phyloP scores from a whole-genome alignment of 495 filamentous ascomycete species.

The Rhizodiscina lignyota region DNA sequence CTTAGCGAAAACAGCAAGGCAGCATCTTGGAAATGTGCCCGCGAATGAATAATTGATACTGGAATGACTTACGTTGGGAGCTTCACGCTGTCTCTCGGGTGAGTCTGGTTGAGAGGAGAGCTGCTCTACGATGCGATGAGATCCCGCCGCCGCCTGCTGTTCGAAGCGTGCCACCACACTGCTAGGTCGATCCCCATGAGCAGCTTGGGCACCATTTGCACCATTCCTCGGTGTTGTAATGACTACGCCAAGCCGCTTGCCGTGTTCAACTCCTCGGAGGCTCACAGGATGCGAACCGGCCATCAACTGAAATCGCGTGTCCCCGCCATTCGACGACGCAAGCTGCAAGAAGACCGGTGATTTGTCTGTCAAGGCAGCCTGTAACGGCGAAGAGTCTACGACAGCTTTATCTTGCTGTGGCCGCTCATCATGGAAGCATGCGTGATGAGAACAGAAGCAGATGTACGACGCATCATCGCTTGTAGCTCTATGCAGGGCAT shows the following conservation, averaged over 20 bases:
- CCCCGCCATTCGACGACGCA: neutral
- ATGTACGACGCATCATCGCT: slow-evolving; percentile 29
- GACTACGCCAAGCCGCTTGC: neutral
- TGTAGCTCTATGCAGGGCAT: slow-evolving; percentile 18
- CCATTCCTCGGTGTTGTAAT: neutral
- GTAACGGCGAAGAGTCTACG: neutral
- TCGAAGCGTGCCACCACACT: neutral
- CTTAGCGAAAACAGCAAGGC: no score
- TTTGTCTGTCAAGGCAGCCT: neutral
- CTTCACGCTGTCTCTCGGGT: neutral
- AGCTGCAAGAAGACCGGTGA: neutral
- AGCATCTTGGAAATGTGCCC: no score
- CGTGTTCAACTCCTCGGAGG: neutral
- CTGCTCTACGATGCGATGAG: neutral
- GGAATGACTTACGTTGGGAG: no score
- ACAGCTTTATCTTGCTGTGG: neutral
- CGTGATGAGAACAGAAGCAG: slow-evolving; percentile 61
- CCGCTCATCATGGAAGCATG: slow-evolving; percentile 44
- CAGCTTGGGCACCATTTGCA: neutral
- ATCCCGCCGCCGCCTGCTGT: neutral
- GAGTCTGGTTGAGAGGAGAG: neutral
- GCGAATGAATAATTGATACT: no score
- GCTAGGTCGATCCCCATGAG: neutral
- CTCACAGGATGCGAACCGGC: slow-evolving; percentile 1
- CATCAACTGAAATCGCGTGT: neutral